Conservation (phyloP, 495 filamentous ascomycete genomes). For the Penicillium canariense region DNA sequence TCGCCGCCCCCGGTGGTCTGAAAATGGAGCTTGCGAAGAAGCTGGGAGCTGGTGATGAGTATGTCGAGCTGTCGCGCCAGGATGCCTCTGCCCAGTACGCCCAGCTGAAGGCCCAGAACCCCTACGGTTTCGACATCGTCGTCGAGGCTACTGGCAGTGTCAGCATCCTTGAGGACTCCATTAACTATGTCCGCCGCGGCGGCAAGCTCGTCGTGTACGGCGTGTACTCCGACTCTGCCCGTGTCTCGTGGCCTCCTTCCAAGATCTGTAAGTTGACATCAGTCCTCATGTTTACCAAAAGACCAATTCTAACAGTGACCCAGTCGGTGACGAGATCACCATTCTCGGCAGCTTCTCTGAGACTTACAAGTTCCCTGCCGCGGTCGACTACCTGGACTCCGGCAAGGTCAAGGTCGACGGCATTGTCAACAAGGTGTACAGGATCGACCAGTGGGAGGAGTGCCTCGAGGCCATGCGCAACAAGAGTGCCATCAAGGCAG, state of each 20-base stretch:
- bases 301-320: not conserved
- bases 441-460: constrained; percentile 45
- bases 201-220: constrained; percentile 69
- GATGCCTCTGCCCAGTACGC: constrained; percentile 56
- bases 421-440: constrained; percentile 54
- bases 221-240: constrained; percentile 59
- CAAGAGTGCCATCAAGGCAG: constrained; percentile 70
- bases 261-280: constrained; percentile 54
- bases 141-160: constrained; percentile 61
- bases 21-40: constrained; percentile 70
- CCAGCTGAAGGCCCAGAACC: constrained; percentile 61
- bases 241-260: constrained; percentile 62
- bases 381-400: constrained; percentile 66
- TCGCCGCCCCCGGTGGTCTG: constrained; percentile 62
- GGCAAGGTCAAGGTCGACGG: constrained; percentile 60
- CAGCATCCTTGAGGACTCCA: constrained; percentile 66
- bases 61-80: constrained; percentile 58
- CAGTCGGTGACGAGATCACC: constrained; percentile 60
- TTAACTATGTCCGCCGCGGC: constrained; percentile 66
- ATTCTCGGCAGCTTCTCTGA: constrained; percentile 69
- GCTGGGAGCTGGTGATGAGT: constrained; percentile 64
- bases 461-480: constrained; percentile 50
- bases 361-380: constrained; percentile 71
- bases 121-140: constrained; percentile 71
- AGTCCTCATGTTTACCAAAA: not conserved